These are phyloP conservation scores for Fusarium sp. DNA, from an alignment of 2,329 filamentous ascomycete species.

Conservation along the genomic window DNA sequence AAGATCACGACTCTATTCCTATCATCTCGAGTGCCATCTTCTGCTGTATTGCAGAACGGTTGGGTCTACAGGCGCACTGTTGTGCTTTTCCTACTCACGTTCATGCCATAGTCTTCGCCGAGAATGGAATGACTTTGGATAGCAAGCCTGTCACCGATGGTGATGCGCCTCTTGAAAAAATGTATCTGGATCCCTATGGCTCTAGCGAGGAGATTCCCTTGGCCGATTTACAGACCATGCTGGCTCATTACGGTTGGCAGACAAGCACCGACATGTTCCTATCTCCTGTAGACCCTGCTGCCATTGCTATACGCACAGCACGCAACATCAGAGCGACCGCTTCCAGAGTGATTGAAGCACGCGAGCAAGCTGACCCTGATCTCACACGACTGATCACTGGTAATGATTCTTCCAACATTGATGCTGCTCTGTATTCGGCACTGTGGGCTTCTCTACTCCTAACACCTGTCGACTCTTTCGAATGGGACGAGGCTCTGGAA, in stretches of 20 bases:
- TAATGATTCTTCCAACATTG: slow-evolving; percentile 57
- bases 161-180: slow-evolving; percentile 57
- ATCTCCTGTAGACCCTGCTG: slow-evolving; percentile 69
- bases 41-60: slow-evolving; percentile 77
- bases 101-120: slow-evolving; percentile 78
- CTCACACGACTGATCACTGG: slow-evolving; percentile 52
- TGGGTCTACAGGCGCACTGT: slow-evolving; percentile 81
- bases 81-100: slow-evolving; percentile 89
- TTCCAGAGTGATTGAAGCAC: slow-evolving; percentile 46
- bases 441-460: slow-evolving; percentile 76
- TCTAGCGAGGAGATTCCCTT: slow-evolving; percentile 73
- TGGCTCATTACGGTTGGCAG: slow-evolving; percentile 63
- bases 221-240: slow-evolving; percentile 66
- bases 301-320: slow-evolving; percentile 76
- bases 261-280: slow-evolving; percentile 64
- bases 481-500: slow-evolving; percentile 71
- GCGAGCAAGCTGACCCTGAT: slow-evolving; percentile 44
- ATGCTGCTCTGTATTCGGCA: slow-evolving; percentile 74
- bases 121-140: slow-evolving; percentile 70
- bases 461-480: slow-evolving; percentile 57
- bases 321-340: slow-evolving; percentile 84
- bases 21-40: slow-evolving; percentile 90
- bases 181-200: slow-evolving; percentile 88
- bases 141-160: slow-evolving; percentile 53
- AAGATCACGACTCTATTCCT: slow-evolving; percentile 82